phyloP scores from a whole-genome alignment of 2,329 filamentous ascomycete genomes.

The Fusarium proliferatum region DNA sequence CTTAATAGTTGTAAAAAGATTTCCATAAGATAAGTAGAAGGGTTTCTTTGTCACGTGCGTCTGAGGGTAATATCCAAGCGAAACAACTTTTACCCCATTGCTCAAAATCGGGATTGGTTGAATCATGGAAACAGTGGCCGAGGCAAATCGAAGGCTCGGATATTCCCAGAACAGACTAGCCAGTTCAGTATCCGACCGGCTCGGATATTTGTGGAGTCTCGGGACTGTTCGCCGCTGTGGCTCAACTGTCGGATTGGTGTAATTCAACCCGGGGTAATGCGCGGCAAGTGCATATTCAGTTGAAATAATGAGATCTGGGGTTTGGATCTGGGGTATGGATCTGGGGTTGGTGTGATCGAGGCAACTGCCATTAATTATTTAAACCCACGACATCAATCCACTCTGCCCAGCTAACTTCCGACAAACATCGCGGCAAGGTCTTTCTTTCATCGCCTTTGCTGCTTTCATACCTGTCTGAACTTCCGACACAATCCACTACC shows the following conservation, averaged over 20 bases:
- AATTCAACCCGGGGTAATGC: background rate
- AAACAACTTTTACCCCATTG: background rate
- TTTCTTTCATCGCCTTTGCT: background rate
- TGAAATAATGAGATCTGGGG: background rate
- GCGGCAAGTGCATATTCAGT: background rate
- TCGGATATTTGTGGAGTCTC: background rate
- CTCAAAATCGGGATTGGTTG: background rate
- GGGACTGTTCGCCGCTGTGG: too few relatives aligned
- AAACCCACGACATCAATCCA: background rate
- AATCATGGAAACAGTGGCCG: background rate
- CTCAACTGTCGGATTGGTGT: background rate
- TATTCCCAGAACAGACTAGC: background rate
- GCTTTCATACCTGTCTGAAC: fast-evolving
- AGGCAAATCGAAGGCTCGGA: background rate
- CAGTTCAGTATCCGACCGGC: background rate
- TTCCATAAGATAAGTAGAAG: background rate
- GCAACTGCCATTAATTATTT: too few relatives aligned
- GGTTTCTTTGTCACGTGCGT: background rate
- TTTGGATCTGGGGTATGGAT: background rate
- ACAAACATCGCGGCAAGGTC: background rate
- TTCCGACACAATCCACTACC: too few relatives aligned
- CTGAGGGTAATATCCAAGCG: background rate
- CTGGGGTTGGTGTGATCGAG: background rate
- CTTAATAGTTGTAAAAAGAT: too few relatives aligned
- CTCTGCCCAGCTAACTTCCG: background rate